Base-by-base conservation (phyloP, 495 filamentous ascomycete species). In the Penicillium desertorum region DNA sequence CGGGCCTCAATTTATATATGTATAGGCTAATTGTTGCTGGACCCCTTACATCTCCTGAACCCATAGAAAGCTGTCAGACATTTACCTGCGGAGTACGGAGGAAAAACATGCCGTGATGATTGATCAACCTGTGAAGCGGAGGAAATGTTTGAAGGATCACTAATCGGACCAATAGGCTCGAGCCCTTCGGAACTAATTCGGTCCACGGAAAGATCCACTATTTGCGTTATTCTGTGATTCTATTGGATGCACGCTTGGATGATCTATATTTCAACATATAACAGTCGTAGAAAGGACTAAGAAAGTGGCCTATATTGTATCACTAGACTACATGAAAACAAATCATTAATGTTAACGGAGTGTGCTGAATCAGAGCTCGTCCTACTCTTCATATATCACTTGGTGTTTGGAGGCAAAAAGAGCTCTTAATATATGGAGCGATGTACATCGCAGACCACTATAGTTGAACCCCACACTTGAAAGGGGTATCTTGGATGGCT, bases 91-190 rank as follows among this genome's bases (percentile, higher is more conserved):
- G 0, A 23, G 22, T 23, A 4, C 34, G 50, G 34, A n/a, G 37
- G 12, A 9, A 52, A 42, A 42, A 30, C 16, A 1, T 8, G 17
- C 34, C 36, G 50, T 43, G 23, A 52, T 52, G 12, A 16, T 5
- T 36, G 22, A 51, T 39, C 49, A 51, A 25, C 2, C 22, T 23
- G 34, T 17, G 9, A 51, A 22, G n/a, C 32, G 34, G 48, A 16
- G 34, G 19, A 42, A 41, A 20, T 51, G 3, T 2, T 7, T n/a
- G 11, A 42, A 17, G 43, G 50, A 52, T 52, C 50, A 52, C 9
- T 52, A 52, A 43, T 43, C 50, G 0, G n/a, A 20, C 50, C 50
- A 43, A 52, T 52, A 27, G 37, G n/a, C n/a, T n/a, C n/a, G 25
- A 52, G n/a, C 2, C n/a, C 37, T 10, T 27, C 16, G n/a, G 49